phyloP scores from a whole-genome alignment of 805 yeast genomes.

The Wickerhamiella musiphila region DNA sequence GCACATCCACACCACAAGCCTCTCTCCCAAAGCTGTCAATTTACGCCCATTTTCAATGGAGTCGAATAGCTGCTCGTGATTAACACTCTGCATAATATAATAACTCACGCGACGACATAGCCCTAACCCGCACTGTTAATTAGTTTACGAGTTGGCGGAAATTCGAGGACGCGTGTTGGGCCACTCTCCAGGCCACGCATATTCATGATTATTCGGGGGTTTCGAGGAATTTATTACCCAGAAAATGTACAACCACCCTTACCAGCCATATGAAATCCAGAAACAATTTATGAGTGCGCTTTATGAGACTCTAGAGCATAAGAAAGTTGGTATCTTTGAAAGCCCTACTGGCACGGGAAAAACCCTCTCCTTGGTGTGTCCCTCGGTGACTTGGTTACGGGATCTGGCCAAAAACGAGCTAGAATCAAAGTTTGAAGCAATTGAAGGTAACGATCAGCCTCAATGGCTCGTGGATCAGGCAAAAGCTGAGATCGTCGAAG shows the following conservation, averaged over 20 bases:
- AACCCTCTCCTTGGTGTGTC: conserved; percentile 71
- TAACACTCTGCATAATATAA: too few species aligned
- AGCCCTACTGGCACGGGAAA: conserved; percentile 92
- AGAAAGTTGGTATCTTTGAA: conserved; percentile 67
- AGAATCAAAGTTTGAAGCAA: conserved; percentile 8
- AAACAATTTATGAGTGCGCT: conserved; percentile 55
- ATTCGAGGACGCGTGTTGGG: too few species aligned
- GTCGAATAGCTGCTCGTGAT: too few species aligned
- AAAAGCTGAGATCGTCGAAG: conserved; percentile 5
- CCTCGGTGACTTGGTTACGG: conserved; percentile 70
- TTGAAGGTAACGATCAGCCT: conserved; percentile 40
- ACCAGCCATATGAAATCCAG: conserved; percentile 64
- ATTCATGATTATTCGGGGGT: too few species aligned
- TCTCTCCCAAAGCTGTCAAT: too few species aligned
- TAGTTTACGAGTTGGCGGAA: too few species aligned
- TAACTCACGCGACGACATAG: too few species aligned
- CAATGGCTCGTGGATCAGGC: conserved; percentile 43
- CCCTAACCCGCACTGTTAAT: too few species aligned
- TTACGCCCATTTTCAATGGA: too few species aligned
- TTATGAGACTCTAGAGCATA: conserved; percentile 38
- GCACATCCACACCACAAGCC: too few species aligned
- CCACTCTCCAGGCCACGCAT: too few species aligned
- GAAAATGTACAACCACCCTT: conserved; percentile 61
- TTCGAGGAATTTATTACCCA: too few species aligned
- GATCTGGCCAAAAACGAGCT: conserved; percentile 18